Conservation (phyloP, 179 eudicot species). For the Spinacia oleracea region DNA sequence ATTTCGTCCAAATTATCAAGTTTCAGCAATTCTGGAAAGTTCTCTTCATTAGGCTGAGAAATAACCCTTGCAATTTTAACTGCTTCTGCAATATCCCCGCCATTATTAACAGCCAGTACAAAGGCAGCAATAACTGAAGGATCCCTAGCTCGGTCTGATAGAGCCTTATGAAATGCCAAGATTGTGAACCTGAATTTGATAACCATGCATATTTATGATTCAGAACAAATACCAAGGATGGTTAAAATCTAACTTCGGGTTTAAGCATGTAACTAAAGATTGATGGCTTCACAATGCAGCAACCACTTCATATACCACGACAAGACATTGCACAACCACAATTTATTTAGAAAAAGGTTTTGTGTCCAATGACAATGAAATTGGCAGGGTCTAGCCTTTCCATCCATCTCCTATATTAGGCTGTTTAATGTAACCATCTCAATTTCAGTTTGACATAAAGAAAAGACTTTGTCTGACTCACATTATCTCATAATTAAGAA, state of each 20-base stretch:
- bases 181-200: conserved; percentile 61
- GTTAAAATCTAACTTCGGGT: neutral
- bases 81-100: conserved; percentile 80
- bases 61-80: conserved; percentile 52
- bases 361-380: neutral
- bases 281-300: neutral
- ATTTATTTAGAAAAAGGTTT: neutral
- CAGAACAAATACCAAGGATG: too few relatives aligned
- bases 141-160: conserved; percentile 57
- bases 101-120: conserved; percentile 75
- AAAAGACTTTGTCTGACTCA: neutral
- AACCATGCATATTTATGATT: neutral
- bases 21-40: conserved; percentile 58
- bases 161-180: conserved; percentile 79
- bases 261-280: too few relatives aligned
- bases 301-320: neutral
- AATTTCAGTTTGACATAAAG: neutral
- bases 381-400: neutral
- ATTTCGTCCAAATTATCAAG: conserved; percentile 32
- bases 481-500: neutral
- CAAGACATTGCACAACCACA: neutral
- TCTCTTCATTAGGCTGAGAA: conserved; percentile 44
- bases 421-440: neutral
- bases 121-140: conserved; percentile 78
- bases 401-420: neutral